phyloP scores from a whole-genome alignment of 306 rosid genomes.

The Betula pendula region DNA sequence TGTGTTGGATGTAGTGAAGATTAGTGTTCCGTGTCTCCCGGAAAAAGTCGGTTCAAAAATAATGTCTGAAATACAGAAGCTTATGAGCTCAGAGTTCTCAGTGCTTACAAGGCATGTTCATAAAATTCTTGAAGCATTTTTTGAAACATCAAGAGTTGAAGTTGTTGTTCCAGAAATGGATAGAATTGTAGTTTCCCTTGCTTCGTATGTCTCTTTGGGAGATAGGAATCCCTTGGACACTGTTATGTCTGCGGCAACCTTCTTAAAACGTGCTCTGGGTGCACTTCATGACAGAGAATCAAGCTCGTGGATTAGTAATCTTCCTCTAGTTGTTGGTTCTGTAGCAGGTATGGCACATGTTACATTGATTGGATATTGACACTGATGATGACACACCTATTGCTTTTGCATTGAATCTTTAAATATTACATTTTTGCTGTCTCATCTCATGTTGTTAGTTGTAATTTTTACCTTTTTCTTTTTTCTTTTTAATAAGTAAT shows the following conservation, averaged over 20 bases:
- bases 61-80: constrained; percentile 50
- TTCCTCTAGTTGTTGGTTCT: constrained; percentile 68
- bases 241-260: constrained; percentile 52
- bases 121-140: constrained; percentile 60
- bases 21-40: constrained; percentile 65
- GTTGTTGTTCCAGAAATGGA: constrained; percentile 44
- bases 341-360: constrained; percentile 57
- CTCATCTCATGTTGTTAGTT: background rate
- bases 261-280: constrained; percentile 56
- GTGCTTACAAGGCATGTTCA: constrained; percentile 60
- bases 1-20: constrained; percentile 60
- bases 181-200: constrained; percentile 55
- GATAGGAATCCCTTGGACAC: constrained; percentile 73
- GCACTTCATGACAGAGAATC: constrained; percentile 52
- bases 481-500: background rate
- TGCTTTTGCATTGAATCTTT: background rate
- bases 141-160: constrained; percentile 53
- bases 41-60: constrained; percentile 50
- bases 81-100: constrained; percentile 51
- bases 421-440: constrained; percentile 7
- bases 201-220: constrained; percentile 62
- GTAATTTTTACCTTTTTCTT: background rate
- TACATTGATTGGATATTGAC: constrained; percentile 12
- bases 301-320: constrained; percentile 54
- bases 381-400: background rate